Conservation (phyloP, 1,284 basidiomycete species). For the Athelia psychrophila region DNA sequence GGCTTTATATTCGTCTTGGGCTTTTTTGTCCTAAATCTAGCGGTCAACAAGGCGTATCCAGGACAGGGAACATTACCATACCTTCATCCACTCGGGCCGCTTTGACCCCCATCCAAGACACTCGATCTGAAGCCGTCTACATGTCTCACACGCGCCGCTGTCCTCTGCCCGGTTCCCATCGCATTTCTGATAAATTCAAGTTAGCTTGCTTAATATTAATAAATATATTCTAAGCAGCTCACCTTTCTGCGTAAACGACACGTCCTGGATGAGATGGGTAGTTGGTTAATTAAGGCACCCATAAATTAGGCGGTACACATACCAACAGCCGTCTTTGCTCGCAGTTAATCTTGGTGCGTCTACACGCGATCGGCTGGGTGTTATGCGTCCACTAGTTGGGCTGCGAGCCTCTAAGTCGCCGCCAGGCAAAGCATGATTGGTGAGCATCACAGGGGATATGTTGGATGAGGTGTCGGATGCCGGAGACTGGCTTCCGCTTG, state of each 20-base stretch:
- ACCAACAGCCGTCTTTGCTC: constrained; percentile 77
- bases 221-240: constrained; percentile 18
- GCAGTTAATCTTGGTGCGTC: constrained; percentile 46
- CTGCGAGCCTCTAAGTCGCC: neutral
- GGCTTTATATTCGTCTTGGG: constrained; percentile 80
- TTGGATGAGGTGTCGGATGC: constrained; percentile 37
- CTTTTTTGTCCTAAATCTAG: constrained; percentile 65
- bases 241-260: constrained; percentile 79
- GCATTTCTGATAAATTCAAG: constrained; percentile 57
- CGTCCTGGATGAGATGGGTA: constrained; percentile 47
- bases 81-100: constrained; percentile 82
- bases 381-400: neutral
- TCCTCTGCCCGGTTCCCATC: constrained; percentile 68
- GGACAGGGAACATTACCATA: constrained; percentile 31
- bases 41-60: constrained; percentile 7
- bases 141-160: constrained; percentile 74
- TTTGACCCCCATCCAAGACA: constrained; percentile 80
- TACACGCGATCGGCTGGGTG: constrained; percentile 34
- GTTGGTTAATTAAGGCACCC: neutral
- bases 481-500: constrained; percentile 42
- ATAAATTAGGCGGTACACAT: constrained; percentile 23
- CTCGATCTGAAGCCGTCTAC: constrained; percentile 69
- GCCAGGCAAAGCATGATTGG: constrained; percentile 5
- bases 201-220: constrained; percentile 7
- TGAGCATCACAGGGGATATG: constrained; percentile 38